Percentiles rank a stretch among this genome's conserved stretches.
Conservation (phyloP, 1,139 yeast genomes). For the Lodderomyces margitis region DNA sequence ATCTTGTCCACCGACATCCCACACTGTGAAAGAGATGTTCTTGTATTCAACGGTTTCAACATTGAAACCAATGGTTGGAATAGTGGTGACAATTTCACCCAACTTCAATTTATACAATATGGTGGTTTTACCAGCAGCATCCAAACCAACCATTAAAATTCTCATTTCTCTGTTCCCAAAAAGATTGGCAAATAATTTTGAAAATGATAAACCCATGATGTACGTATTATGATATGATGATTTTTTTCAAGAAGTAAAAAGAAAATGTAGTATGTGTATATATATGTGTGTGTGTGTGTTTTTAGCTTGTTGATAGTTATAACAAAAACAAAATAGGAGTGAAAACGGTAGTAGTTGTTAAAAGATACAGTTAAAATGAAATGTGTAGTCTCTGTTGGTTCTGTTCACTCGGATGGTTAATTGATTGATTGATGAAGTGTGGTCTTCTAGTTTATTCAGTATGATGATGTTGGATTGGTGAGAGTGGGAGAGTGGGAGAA, state of each 20-base stretch:
- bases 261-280: no score
- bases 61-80: conserved; percentile 43
- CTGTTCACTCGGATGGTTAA: no score
- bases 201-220: conserved; percentile 37
- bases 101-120: conserved; percentile 42
- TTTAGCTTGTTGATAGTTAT: no score
- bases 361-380: no score
- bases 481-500: not conserved
- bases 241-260: no score
- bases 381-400: no score
- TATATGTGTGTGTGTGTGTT: no score
- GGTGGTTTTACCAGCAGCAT: conserved; percentile 46
- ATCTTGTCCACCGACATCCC: conserved; percentile 49
- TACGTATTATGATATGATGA: not conserved
- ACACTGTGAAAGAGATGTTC: conserved; percentile 41
- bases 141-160: conserved; percentile 44
- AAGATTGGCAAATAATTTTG: conserved; percentile 34
- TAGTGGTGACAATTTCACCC: conserved; percentile 43
- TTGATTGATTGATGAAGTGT: no score
- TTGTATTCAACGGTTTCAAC: conserved; percentile 44
- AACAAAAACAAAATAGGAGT: no score
- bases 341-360: no score
- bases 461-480: not conserved
- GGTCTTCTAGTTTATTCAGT: not conserved
- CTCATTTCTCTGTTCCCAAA: conserved; percentile 46